Base-by-base conservation (phyloP, 1,284 basidiomycete species). In the Farysia itapuensis region DNA sequence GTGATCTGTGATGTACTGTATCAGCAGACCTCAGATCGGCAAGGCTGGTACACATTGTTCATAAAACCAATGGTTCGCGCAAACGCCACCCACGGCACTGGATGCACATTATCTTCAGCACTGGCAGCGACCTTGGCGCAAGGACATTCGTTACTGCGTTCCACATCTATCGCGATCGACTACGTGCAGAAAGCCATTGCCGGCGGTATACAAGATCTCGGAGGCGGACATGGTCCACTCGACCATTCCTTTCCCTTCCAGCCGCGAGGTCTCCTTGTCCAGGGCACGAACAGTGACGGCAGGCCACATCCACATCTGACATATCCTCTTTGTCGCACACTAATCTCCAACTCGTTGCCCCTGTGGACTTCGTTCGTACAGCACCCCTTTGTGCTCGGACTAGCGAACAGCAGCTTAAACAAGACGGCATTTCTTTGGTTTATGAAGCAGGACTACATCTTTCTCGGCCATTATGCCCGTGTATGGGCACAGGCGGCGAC, bases 61-160 rank as follows among this genome's bases (percentile, higher is more conserved):
- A 35, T 73, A 42, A 66, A 67, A 26, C 64, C 66, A 4, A 38
- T 50, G 13, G 33, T 73, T 3, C 32, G 35, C 5, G 53, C 68
- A 0, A 41, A 23, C 3, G 61, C 65, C 4, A 74, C 92, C 0
- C 93, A 96, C 72, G 93, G 93, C 1, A 96, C 93, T 0, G 93
- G 93, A 2, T 97, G 92, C 75, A 96, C 93, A 0, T 81, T 96
- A 8, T 87, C 86, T 29, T 86, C 91, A 0, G 89, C 90, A 0
- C 81, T 95, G 13, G 85, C 87, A 2, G 85, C 85, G 39, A 81
- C 81, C 18, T 78, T 91, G 12, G 85, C 83, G 0, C 79, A 80
- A 28, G 85, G 85, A 26, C 64, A 69, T 64, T 73, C 64, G 85
- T 84, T 88, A 20, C 72, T 78, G 1, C 81, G 84, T 11, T 87